Conservation (phyloP, 2,329 filamentous ascomycete species). For the Fusarium falciforme region DNA sequence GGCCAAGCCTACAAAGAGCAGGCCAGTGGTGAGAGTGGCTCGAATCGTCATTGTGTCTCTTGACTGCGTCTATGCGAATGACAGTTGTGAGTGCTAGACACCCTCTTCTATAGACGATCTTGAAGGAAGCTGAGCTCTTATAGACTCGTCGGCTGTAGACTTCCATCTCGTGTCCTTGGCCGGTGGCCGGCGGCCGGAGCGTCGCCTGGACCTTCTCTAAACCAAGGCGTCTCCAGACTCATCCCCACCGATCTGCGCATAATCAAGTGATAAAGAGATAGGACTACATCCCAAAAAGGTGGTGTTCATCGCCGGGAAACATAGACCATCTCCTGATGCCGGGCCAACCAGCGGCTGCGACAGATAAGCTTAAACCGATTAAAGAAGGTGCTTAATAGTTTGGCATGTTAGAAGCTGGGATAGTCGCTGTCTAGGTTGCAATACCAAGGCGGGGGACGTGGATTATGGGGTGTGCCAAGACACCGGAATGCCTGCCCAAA, state of each 20-base stretch:
- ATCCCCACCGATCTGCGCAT: constrained; percentile 25
- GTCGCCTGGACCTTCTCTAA: not conserved
- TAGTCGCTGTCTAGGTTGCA: constrained; percentile 5
- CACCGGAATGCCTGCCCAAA: not conserved
- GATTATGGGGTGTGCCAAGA: constrained; percentile 18
- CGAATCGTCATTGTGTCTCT: constrained; percentile 17
- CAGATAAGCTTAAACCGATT: constrained; percentile 18
- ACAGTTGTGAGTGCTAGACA: not conserved
- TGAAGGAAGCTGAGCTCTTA: constrained; percentile 7
- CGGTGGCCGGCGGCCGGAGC: not conserved
- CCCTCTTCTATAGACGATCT: not conserved
- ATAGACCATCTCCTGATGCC: not conserved
- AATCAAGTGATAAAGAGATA: constrained; percentile 11
- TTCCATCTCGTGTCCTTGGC: not conserved
- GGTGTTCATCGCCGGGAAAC: not conserved
- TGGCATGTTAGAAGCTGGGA: not conserved
- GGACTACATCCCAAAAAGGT: not conserved
- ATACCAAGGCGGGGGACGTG: constrained; percentile 13
- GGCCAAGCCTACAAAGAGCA: constrained; percentile 34
- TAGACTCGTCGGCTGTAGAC: not conserved
- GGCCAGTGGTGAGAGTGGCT: constrained; percentile 1
- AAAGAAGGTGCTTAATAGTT: constrained; percentile 26
- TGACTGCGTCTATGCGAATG: not conserved
- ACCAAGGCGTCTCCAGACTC: not conserved
- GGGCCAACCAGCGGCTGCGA: not conserved